Evolutionary conservation across 352 stramenopile genomes (phyloP).

Genomic region (Phytopythium cucurbitacearum): DNA sequence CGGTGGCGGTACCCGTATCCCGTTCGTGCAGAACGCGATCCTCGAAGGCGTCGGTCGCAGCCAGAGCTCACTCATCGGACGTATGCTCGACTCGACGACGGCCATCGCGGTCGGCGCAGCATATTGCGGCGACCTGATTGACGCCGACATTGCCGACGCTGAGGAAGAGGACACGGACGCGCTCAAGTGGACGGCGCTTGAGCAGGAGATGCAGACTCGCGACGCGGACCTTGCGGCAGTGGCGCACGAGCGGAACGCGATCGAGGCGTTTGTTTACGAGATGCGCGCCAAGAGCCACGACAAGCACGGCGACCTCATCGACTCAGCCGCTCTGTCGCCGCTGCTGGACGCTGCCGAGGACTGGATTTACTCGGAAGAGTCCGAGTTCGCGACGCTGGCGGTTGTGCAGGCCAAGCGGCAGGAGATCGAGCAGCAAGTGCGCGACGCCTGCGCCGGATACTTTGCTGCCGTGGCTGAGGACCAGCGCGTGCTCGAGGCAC

Average conservation of each 20-base stretch:
- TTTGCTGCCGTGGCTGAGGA: constrained; percentile 67
- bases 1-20: constrained; percentile 87
- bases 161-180: constrained; percentile 21
- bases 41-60: constrained; percentile 49
- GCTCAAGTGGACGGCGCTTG: constrained; percentile 34
- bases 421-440: constrained; percentile 55
- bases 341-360: constrained; percentile 84
- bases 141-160: neutral
- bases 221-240: constrained; percentile 70
- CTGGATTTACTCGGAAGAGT: constrained; percentile 91
- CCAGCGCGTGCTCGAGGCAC: constrained; percentile 57
- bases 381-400: constrained; percentile 64
- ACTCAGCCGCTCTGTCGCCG: constrained; percentile 46
- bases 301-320: constrained; percentile 74
- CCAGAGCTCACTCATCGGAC: constrained; percentile 46
- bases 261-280: constrained; percentile 90
- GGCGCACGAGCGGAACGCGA: constrained; percentile 83
- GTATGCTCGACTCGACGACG: constrained; percentile 88
- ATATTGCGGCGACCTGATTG: constrained; percentile 27
- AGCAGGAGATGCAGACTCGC: constrained; percentile 66
- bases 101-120: constrained; percentile 78
- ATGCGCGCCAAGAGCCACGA: constrained; percentile 76
- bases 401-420: constrained; percentile 40
- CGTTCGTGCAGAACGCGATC: constrained; percentile 77
- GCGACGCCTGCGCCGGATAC: constrained; percentile 47